A percentile compares a stretch with the other conserved stretches of the same genome.
phyloP scores from a whole-genome alignment of 176 grass and related monocot genomes.

The Lolium multiflorum region DNA sequence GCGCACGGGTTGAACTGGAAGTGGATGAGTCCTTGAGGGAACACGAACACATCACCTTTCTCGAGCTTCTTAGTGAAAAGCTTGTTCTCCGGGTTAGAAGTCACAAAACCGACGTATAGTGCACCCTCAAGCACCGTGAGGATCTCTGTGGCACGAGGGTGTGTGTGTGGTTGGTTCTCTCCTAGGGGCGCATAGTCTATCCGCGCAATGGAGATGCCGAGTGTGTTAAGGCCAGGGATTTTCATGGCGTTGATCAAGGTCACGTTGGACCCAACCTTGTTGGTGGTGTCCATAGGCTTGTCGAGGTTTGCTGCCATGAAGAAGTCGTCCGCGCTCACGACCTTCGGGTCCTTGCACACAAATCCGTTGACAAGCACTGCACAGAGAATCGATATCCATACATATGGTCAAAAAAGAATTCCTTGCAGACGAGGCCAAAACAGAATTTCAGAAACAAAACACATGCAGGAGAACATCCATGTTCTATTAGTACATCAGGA shows the following conservation, averaged over 20 bases:
- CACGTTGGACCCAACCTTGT: background rate
- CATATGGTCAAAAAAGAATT: background rate
- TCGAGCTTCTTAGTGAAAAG: background rate
- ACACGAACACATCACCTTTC: background rate
- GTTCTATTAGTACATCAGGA: background rate
- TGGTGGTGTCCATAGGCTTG: background rate
- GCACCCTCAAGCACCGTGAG: background rate
- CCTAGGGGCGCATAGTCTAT: background rate
- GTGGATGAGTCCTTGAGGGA: background rate
- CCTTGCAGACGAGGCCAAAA: background rate
- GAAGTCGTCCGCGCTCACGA: background rate
- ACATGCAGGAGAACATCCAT: background rate
- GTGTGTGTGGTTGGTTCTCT: background rate
- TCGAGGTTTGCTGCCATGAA: constrained; percentile 6
- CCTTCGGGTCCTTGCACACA: background rate
- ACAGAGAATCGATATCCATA: background rate
- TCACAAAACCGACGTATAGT: background rate
- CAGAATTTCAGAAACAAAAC: background rate
- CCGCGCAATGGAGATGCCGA: background rate
- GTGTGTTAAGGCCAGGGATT: background rate
- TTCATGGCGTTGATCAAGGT: constrained; percentile 8
- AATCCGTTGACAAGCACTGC: background rate
- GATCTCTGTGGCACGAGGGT: background rate
- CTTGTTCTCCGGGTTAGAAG: background rate
- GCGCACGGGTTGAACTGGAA: background rate